Evolutionary conservation across 176 grass and related monocot species (phyloP), one percentile per base, ranked within the genome.

Genomic region (Raddia guianensis): DNA sequence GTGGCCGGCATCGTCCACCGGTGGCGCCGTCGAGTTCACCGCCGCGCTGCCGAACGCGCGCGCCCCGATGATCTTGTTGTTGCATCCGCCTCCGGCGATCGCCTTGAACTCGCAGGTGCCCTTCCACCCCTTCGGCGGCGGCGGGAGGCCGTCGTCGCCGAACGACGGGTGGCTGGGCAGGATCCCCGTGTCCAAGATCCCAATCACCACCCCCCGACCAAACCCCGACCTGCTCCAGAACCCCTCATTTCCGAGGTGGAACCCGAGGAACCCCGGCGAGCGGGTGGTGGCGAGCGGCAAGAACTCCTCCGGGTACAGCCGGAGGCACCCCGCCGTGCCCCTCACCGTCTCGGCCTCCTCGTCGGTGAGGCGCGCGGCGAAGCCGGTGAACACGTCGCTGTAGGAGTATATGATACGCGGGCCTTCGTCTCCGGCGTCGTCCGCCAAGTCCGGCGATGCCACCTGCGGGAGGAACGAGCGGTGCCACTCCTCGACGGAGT

Each of bases 151-250:
- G 33, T 74, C 73, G 72, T 97, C 94, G 13, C 20, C 76, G 85
- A 97, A 97, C 5, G 94, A 97, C 1, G 94, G 84, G 84, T 97
- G 94, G 72, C 89, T 82, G 27, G 94, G 91, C 6, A 88, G 72
- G 51, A 97, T 88, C 4, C 94, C 94, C 0, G 91, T 90, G 85
- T 97, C 94, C 0, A 92, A 42, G 76, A 97, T 90, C 76, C 89
- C 94, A 0, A 97, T 90, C 37, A 94, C 86, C 21, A 94, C 89
- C 3, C 91, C 91, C 34, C 70, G 81, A 0, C 94, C 94, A 19
- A 90, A 91, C 7, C 85, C 90, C 7, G 93, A 88, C 14, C 48
- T 42, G 19, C 74, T 89, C 93, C 93, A 96, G 76, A 89, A 96
- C 2, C 85, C 87, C 18, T 82, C 80, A 35, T 90, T 87, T 0